Percentiles rank a stretch among this genome's conserved stretches.
Conservation (phyloP, 176 grass and related monocot genomes). For the Melocanna baccifera region DNA sequence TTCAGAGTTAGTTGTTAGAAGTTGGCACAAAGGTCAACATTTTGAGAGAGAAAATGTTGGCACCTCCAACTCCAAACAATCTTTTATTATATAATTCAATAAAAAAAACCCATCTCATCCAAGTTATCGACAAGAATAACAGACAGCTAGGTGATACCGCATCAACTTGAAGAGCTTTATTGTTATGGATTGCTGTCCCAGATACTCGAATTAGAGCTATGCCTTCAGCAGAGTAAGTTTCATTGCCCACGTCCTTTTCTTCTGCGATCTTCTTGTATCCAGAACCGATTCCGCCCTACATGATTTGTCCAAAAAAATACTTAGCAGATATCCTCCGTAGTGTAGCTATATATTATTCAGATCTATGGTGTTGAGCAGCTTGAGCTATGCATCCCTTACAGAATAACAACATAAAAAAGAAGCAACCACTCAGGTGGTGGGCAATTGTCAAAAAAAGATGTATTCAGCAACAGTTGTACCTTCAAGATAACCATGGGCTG, state of each 20-base stretch:
- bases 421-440: not conserved
- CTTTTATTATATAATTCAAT: not conserved
- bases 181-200: slow-evolving; percentile 72
- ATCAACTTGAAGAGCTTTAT: slow-evolving; percentile 89
- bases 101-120: not conserved
- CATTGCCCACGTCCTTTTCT: slow-evolving; percentile 60
- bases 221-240: slow-evolving; percentile 65
- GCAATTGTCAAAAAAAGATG: not conserved
- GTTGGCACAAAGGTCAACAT: slow-evolving; percentile 6
- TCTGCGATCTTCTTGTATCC: slow-evolving; percentile 66
- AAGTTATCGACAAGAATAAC: slow-evolving; percentile 12
- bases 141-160: slow-evolving; percentile 47
- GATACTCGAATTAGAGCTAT: slow-evolving; percentile 83
- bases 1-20: not conserved
- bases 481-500: slow-evolving; percentile 95
- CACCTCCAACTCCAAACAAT: not conserved
- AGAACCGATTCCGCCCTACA: slow-evolving; percentile 74
- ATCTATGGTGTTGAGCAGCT: not conserved
- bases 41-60: not conserved
- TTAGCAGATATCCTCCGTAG: not conserved
- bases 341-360: not conserved
- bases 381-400: not conserved
- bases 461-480: slow-evolving; percentile 39
- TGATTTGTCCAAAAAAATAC: not conserved
- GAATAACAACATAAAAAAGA: slow-evolving; percentile 17